Evolutionary conservation across 169 alveolate species (phyloP).

Genomic region (Besnoitia besnoiti): DNA sequence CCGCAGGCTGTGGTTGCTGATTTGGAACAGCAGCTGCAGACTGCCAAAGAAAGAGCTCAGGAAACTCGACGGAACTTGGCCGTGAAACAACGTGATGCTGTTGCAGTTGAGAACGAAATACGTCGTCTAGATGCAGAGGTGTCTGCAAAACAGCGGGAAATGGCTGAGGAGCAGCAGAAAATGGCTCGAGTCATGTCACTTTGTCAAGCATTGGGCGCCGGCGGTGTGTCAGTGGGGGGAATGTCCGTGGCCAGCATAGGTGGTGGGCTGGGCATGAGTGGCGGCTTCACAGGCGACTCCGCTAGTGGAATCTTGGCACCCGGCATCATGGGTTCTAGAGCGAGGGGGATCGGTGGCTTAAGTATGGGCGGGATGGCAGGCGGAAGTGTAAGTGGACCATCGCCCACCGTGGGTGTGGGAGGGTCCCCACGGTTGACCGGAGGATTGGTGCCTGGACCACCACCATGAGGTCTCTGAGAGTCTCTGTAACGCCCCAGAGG

Average conservation of each 20-base stretch:
- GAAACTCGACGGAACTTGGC: neutral
- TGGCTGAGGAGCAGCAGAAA: conserved; percentile 24
- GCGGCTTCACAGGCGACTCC: neutral
- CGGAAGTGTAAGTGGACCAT: neutral
- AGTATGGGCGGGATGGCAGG: conserved; percentile 13
- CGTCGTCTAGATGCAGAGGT: neutral
- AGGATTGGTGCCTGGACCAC: no score
- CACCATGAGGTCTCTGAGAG: no score
- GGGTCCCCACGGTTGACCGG: no score
- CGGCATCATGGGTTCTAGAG: neutral
- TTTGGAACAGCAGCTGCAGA: neutral
- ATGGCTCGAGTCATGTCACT: neutral
- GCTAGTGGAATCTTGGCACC: neutral
- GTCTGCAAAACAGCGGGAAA: neutral
- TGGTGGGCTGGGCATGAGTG: neutral
- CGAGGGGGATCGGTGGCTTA: neutral
- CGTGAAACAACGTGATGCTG: neutral
- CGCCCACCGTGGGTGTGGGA: neutral
- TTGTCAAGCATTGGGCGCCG: neutral
- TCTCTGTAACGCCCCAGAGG: no score
- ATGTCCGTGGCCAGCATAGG: conserved; percentile 9
- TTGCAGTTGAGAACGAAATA: neutral
- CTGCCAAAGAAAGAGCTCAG: neutral
- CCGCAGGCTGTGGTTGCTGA: neutral
- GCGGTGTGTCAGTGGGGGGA: neutral